These are phyloP conservation scores for Pythium folliculosum DNA, from an alignment of 352 stramenopile genomes.

Conservation along the genomic window DNA sequence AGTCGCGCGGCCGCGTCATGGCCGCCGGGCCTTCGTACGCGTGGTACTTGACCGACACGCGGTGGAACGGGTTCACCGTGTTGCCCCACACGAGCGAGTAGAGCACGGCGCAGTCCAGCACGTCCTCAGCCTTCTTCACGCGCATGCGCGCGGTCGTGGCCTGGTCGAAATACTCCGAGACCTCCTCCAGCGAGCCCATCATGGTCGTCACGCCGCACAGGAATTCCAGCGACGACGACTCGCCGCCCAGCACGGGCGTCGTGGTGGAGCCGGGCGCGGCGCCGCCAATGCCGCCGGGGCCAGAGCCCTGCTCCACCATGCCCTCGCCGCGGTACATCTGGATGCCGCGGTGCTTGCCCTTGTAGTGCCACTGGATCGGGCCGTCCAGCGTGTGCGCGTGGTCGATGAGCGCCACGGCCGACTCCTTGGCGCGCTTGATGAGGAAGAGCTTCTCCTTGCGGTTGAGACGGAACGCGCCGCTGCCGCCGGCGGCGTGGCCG, in stretches of 20 bases:
- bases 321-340: slow-evolving; percentile 83
- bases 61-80: slow-evolving; percentile 55
- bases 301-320: slow-evolving; percentile 35
- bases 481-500: background rate
- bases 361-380: slow-evolving; percentile 76
- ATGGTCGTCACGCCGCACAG: slow-evolving; percentile 79
- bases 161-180: slow-evolving; percentile 71
- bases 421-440: slow-evolving; percentile 68
- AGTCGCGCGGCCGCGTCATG: slow-evolving; percentile 65
- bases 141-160: slow-evolving; percentile 59
- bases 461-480: slow-evolving; percentile 15
- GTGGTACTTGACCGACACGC: slow-evolving; percentile 71
- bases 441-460: slow-evolving; percentile 48
- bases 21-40: slow-evolving; percentile 57
- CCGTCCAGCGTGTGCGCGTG: slow-evolving; percentile 74
- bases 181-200: slow-evolving; percentile 66
- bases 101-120: slow-evolving; percentile 66
- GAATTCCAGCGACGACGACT: slow-evolving; percentile 40
- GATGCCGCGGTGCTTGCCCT: slow-evolving; percentile 69
- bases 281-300: background rate
- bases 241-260: slow-evolving; percentile 1
- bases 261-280: background rate
- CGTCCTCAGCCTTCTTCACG: slow-evolving; percentile 60
- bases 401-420: slow-evolving; percentile 64
- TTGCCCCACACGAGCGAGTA: slow-evolving; percentile 57